phyloP scores from a whole-genome alignment of 108 stramenopile genomes.

The Epithemia pelagica region DNA sequence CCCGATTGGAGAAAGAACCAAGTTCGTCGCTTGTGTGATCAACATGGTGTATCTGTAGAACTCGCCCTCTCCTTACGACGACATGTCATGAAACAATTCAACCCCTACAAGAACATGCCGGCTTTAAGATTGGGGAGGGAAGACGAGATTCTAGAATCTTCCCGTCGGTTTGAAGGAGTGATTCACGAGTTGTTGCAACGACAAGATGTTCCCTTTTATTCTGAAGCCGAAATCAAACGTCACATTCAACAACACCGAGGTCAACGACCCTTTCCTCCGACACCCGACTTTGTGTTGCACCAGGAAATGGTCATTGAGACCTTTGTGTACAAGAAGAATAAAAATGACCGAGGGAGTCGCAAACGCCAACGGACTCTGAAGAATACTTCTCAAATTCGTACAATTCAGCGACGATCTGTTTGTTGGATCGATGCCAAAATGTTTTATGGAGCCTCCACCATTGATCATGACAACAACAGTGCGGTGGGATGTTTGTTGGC shows the following conservation, averaged over 20 bases:
- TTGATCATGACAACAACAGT: constrained; percentile 39
- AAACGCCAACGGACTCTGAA: neutral
- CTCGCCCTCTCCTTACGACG: constrained; percentile 57
- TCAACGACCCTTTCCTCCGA: constrained; percentile 20
- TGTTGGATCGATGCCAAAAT: constrained; percentile 78
- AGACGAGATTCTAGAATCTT: constrained; percentile 34
- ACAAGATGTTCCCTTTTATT: constrained; percentile 28
- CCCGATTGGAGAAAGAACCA: constrained; percentile 34
- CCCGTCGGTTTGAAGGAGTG: constrained; percentile 46
- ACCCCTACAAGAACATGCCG: constrained; percentile 28
- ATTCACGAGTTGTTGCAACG: constrained; percentile 33
- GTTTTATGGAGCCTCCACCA: constrained; percentile 74
- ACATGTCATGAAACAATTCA: constrained; percentile 54
- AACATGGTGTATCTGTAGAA: constrained; percentile 23
- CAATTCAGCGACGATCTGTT: constrained; percentile 13
- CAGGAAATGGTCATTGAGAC: constrained; percentile 14
- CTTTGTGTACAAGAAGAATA: neutral
- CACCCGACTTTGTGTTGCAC: constrained; percentile 62
- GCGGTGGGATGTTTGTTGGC: constrained; percentile 53
- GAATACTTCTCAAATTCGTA: constrained; percentile 8
- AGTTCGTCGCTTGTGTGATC: constrained; percentile 20
- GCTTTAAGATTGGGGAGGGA: constrained; percentile 36
- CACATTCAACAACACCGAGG: neutral
- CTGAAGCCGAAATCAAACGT: constrained; percentile 51
- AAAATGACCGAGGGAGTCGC: neutral